Percentiles rank a stretch among this genome's conserved stretches.
Evolutionary conservation across 1,284 basidiomycete genomes (phyloP).

Genomic region (Ustilago cynodontis): DNA sequence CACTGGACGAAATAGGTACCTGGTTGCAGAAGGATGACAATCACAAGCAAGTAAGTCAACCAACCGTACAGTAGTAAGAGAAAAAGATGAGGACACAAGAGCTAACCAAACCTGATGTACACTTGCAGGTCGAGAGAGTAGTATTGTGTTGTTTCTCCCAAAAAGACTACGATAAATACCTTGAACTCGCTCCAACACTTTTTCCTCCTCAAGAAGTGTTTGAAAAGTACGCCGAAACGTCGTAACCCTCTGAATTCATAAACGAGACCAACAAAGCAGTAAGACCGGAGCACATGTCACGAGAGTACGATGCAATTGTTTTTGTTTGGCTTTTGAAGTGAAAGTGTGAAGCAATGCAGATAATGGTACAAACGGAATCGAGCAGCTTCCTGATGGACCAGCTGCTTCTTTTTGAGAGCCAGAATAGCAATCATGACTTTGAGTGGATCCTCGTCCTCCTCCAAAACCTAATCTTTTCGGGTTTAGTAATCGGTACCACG

Average conservation of each 20-base stretch:
- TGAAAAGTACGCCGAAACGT: slow-evolving; percentile 28
- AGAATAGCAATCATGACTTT: neutral
- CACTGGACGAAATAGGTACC: slow-evolving; percentile 49
- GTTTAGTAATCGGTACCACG: slow-evolving; percentile 88
- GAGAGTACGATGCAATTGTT: neutral
- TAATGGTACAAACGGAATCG: slow-evolving; percentile 11
- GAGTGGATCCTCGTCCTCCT: too few relatives aligned
- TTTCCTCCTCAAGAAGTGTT: slow-evolving; percentile 40
- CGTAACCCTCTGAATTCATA: neutral
- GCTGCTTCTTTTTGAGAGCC: neutral
- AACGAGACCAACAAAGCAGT: neutral
- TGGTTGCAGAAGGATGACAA: slow-evolving; percentile 46
- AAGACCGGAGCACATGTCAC: neutral
- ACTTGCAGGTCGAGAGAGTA: slow-evolving; percentile 53
- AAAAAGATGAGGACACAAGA: neutral
- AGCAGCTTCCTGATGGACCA: neutral
- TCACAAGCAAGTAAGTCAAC: slow-evolving; percentile 26
- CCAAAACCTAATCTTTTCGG: neutral
- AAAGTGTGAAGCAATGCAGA: neutral
- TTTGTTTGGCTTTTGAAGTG: too few relatives aligned
- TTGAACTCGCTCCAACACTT: slow-evolving; percentile 24
- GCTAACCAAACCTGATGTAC: too few relatives aligned
- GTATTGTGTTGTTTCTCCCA: slow-evolving; percentile 62
- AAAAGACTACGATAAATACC: slow-evolving; percentile 46
- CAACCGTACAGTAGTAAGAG: neutral